Base-by-base conservation (phyloP, 352 stramenopile species). In the Globisporangium nagaii region DNA sequence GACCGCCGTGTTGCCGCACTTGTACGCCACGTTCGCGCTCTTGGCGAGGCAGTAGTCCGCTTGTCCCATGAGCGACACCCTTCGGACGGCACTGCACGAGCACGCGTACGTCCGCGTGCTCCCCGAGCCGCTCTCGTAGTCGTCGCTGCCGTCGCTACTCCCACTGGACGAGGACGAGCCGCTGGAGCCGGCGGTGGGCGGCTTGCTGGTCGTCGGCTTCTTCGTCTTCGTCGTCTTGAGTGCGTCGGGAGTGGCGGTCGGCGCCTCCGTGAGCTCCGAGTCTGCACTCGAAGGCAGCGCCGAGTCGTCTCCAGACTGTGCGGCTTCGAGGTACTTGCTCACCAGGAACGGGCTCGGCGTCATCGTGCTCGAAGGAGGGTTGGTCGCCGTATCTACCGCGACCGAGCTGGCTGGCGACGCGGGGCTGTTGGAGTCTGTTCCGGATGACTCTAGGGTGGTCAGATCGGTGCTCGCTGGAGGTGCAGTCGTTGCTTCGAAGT, bases 61-160 rank as follows among this genome's bases (percentile, higher is more conserved):
- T 1, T 73, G 73, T 9, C 80, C 80, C 78, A 88, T 85, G 24
- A 90, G 70, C 48, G 80, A 90, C 17, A 86, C 80, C 25, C 68
- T 66, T 9, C 66, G 66, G 15, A 75, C 41, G 5, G 63, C 61
- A 24, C 56, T 65, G 55, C 75, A 86, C 36, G 58, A 50, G 47
- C 75, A 86, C 10, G 49, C 71, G 42, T 86, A 80, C 56, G 67
- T 63, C 36, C 71, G 36, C 31, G 45, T 70, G 8, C 54, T 66
- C 20, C 69, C 73, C 20, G 59, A 62, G 13, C 55, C 45, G n/a
- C 58, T 51, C 9, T 59, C 68, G 22, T 60, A 69, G 11, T 51
- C 63, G 24, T 46, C 41, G 17, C 39, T 59, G 39, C 35, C 61
- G 39, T 55, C 69, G 24, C 46, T 51, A 3, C 31, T 51, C 31